Percentiles rank a stretch among this genome's conserved stretches.
phyloP scores from a whole-genome alignment of 108 stramenopile species.

The Hondaea fermentalgiana region DNA sequence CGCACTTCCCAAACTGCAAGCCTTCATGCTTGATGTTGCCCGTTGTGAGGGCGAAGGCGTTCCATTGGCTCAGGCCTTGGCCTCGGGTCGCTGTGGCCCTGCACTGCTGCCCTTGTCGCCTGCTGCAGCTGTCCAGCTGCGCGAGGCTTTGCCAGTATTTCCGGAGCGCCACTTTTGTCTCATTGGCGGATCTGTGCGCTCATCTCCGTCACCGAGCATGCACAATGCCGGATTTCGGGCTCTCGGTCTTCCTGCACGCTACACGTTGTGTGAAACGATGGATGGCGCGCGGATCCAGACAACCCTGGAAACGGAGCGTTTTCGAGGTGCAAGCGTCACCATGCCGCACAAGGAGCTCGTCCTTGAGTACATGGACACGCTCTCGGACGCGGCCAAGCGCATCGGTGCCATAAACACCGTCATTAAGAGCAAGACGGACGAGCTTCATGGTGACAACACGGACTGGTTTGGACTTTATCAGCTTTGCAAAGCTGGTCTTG shows the following conservation, averaged over 20 bases:
- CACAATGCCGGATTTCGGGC: slow-evolving; percentile 82
- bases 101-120: background rate
- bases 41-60: background rate
- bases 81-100: background rate
- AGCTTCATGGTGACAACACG: slow-evolving; percentile 81
- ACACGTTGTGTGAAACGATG: slow-evolving; percentile 42
- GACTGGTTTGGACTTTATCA: slow-evolving; percentile 91
- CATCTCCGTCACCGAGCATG: slow-evolving; percentile 89
- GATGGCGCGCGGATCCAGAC: background rate
- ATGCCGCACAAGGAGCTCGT: slow-evolving; percentile 96
- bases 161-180: slow-evolving; percentile 48
- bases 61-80: background rate
- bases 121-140: background rate
- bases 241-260: slow-evolving; percentile 69
- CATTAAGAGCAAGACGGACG: slow-evolving; percentile 16
- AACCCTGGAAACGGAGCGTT: slow-evolving; percentile 24
- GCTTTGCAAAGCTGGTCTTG: background rate
- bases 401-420: slow-evolving; percentile 99
- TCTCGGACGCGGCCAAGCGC: slow-evolving; percentile 72
- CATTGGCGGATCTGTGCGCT: slow-evolving; percentile 81
- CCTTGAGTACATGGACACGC: slow-evolving; percentile 46
- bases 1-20: background rate
- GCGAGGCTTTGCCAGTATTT: background rate
- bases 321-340: slow-evolving; percentile 88
- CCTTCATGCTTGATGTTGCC: background rate